Evolutionary conservation across 352 stramenopile genomes (phyloP).

Genomic region (Globisporangium irregulare): DNA sequence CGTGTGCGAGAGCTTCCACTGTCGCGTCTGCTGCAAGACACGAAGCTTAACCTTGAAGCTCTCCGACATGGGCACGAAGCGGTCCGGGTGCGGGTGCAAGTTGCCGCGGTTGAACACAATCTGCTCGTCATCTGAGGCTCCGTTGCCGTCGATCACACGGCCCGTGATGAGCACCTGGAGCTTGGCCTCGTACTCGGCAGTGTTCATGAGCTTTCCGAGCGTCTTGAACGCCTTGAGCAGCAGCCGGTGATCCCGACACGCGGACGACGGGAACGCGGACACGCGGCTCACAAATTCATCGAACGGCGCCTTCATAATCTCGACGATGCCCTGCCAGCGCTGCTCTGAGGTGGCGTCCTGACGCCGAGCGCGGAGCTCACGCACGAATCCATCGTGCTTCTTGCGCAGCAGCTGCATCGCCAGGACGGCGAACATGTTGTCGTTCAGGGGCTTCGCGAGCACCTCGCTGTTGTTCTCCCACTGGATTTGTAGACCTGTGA

Average conservation of each 20-base stretch:
- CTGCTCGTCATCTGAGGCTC: slow-evolving; percentile 8
- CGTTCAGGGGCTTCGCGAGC: slow-evolving; percentile 23
- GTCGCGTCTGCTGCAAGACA: slow-evolving; percentile 22
- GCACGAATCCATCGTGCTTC: slow-evolving; percentile 50
- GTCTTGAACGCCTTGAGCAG: slow-evolving; percentile 47
- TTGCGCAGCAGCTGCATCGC: slow-evolving; percentile 49
- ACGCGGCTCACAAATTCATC: slow-evolving; percentile 30
- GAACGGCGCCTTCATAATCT: slow-evolving; percentile 26
- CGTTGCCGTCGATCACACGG: slow-evolving; percentile 17
- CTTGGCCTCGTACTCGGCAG: slow-evolving; percentile 45
- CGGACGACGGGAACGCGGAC: slow-evolving; percentile 20
- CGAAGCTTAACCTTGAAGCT: slow-evolving; percentile 37
- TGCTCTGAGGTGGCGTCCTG: slow-evolving; percentile 33
- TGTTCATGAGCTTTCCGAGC: slow-evolving; percentile 24
- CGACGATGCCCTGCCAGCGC: slow-evolving; percentile 36
- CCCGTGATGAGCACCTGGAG: slow-evolving; percentile 49
- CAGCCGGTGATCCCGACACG: slow-evolving; percentile 36
- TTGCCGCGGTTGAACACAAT: slow-evolving; percentile 70
- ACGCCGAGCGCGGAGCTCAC: slow-evolving; percentile 35
- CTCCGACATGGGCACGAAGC: slow-evolving; percentile 36
- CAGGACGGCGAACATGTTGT: slow-evolving; percentile 22
- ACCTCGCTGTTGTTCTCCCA: slow-evolving; percentile 34
- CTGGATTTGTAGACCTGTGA: slow-evolving; percentile 14
- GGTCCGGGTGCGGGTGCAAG: slow-evolving; percentile 46
- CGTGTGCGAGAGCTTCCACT: slow-evolving; percentile 38